phyloP scores from a whole-genome alignment of 306 rosid genomes.

The Cyamopsis tetragonoloba region DNA sequence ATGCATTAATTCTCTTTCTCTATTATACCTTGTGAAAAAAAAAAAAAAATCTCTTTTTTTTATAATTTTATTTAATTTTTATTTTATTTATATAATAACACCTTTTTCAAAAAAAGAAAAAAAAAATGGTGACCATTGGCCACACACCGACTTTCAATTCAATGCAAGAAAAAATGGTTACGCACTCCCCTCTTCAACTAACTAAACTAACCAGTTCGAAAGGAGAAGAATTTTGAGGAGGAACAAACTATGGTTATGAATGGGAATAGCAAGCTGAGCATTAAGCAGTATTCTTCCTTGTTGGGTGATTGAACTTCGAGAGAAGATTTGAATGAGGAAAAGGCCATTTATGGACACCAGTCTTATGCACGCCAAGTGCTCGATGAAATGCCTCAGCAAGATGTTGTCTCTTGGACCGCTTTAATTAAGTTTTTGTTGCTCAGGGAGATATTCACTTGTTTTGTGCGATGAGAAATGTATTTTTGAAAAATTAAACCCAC shows the following conservation, averaged over 20 bases:
- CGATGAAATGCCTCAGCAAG: constrained; percentile 30
- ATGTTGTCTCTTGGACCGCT: constrained; percentile 40
- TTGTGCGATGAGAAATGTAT: constrained; percentile 33
- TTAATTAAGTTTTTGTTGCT: constrained; percentile 30
- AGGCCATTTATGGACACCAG: constrained; percentile 30
- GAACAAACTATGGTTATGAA: not conserved
- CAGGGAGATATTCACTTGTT: constrained; percentile 34
- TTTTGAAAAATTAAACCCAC: too few relatives aligned
- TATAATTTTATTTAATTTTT: too few relatives aligned
- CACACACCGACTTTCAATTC: too few relatives aligned
- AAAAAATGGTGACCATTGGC: too few relatives aligned
- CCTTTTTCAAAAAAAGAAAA: too few relatives aligned
- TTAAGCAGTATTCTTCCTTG: constrained; percentile 27
- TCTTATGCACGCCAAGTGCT: constrained; percentile 26
- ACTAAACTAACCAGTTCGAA: too few relatives aligned
- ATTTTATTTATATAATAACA: too few relatives aligned
- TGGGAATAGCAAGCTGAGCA: constrained; percentile 19
- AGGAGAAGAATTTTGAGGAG: not conserved
- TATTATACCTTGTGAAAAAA: too few relatives aligned
- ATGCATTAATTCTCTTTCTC: too few relatives aligned
- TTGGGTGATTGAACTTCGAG: constrained; percentile 32
- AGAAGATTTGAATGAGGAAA: constrained; percentile 32
- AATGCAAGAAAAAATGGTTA: too few relatives aligned
- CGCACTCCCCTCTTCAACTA: too few relatives aligned
- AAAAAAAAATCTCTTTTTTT: too few relatives aligned